These are phyloP conservation scores for Corymbia calophylla DNA, from an alignment of 441 rosid genomes.

Conservation along the genomic window DNA sequence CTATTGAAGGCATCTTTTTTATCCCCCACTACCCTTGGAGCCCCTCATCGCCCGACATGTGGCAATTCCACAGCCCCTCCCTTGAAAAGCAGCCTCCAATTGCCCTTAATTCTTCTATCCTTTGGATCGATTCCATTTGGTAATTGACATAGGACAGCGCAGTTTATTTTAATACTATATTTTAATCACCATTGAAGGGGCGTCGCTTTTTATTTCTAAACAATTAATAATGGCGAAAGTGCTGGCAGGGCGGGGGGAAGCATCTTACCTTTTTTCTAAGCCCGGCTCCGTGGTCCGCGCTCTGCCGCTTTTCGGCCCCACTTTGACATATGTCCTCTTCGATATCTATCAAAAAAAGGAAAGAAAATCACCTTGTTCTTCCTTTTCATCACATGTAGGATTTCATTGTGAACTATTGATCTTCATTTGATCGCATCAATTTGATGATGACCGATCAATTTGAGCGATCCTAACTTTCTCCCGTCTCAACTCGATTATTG, in stretches of 20 bases:
- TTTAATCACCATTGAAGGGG: neutral
- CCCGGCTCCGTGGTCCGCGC: neutral
- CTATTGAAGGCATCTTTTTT: neutral
- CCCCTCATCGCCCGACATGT: neutral
- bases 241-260: neutral
- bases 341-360: accelerated
- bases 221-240: neutral
- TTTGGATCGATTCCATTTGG: neutral
- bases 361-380: neutral
- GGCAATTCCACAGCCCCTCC: slow-evolving; percentile 16
- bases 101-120: neutral
- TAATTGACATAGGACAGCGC: neutral
- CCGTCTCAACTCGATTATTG: neutral
- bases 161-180: neutral
- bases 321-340: neutral
- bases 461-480: neutral
- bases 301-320: neutral
- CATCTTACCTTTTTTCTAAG: neutral
- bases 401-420: neutral
- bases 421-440: neutral
- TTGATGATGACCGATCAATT: neutral
- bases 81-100: slow-evolving; percentile 10
- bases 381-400: neutral
- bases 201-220: neutral
- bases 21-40: slow-evolving; percentile 7